A percentile compares a stretch with the other conserved stretches of the same genome.
phyloP scores from a whole-genome alignment of 768 basidiomycete genomes.

The Pleurotus salmoneostramineus region DNA sequence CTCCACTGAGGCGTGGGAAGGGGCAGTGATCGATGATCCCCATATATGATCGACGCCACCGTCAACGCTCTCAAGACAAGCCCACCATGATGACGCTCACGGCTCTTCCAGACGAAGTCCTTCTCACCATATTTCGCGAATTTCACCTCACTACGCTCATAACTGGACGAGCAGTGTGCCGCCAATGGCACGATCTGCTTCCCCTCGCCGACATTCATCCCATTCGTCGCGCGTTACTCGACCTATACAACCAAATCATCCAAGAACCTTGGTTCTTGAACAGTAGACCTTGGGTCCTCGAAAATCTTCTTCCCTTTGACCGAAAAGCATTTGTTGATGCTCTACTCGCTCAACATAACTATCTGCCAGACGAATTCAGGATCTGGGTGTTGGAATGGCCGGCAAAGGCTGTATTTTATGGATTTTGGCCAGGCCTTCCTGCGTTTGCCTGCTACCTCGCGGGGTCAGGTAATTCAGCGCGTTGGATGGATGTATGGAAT shows the following conservation, averaged over 20 bases:
- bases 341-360: conserved; percentile 10
- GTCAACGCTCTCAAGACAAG: too few relatives aligned
- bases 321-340: conserved; percentile 7
- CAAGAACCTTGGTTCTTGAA: neutral
- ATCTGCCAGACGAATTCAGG: conserved; percentile 17
- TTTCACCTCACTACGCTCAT: neutral
- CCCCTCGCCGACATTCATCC: neutral
- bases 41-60: too few relatives aligned
- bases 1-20: too few relatives aligned
- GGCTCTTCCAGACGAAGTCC: neutral
- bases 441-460: too few relatives aligned
- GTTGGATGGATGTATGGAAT: neutral
- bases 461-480: neutral
- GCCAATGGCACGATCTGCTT: neutral
- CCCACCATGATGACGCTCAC: too few relatives aligned
- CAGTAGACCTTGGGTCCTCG: neutral
- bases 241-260: neutral
- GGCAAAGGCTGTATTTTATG: conserved; percentile 13
- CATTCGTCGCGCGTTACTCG: neutral
- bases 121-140: neutral
- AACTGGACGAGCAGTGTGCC: neutral
- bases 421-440: conserved; percentile 18
- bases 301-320: neutral
- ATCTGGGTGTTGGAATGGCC: conserved; percentile 24
- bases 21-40: too few relatives aligned